A percentile compares a stretch with the other conserved stretches of the same genome.
Conservation (phyloP, 768 basidiomycete species). For the Termitomyces sp. region DNA sequence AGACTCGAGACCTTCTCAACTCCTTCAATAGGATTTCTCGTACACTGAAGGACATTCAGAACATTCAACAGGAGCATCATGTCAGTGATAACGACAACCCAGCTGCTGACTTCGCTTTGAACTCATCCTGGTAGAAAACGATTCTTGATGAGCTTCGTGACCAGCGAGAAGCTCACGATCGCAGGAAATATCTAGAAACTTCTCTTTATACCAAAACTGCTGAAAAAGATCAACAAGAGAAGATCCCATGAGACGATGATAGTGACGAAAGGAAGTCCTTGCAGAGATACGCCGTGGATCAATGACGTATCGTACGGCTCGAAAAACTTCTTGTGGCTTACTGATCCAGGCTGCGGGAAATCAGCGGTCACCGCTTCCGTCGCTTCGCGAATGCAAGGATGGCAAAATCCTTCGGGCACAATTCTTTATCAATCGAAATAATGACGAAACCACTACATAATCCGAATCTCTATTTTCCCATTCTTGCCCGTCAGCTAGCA, state of each 20-base stretch:
- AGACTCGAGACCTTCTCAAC: not conserved
- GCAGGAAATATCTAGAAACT: not conserved
- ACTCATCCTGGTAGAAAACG: not conserved
- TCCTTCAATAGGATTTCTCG: not conserved
- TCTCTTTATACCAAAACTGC: not conserved
- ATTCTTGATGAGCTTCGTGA: not conserved
- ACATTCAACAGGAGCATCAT: slow-evolving; percentile 2
- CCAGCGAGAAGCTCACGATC: not conserved
- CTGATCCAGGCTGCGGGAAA: slow-evolving; percentile 7
- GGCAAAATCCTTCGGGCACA: slow-evolving; percentile 11
- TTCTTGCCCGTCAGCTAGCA: slow-evolving; percentile 14
- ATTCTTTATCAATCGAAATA: slow-evolving; percentile 8
- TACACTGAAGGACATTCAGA: not conserved
- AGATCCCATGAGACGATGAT: slow-evolving; percentile 3
- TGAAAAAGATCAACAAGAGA: not conserved
- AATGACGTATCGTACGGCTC: not conserved
- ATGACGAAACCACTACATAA: slow-evolving; percentile 5
- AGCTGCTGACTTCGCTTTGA: not conserved
- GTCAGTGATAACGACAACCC: not conserved
- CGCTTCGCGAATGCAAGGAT: slow-evolving; percentile 3
- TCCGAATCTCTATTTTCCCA: slow-evolving; percentile 12
- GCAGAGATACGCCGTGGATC: slow-evolving; percentile 1
- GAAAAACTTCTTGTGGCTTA: slow-evolving; percentile 6
- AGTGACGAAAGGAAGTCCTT: slow-evolving; percentile 2
- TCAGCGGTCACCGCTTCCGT: slow-evolving; percentile 5